These are phyloP conservation scores for Leishmania lainsoni DNA, from an alignment of 208 protist species.

Conservation along the genomic window DNA sequence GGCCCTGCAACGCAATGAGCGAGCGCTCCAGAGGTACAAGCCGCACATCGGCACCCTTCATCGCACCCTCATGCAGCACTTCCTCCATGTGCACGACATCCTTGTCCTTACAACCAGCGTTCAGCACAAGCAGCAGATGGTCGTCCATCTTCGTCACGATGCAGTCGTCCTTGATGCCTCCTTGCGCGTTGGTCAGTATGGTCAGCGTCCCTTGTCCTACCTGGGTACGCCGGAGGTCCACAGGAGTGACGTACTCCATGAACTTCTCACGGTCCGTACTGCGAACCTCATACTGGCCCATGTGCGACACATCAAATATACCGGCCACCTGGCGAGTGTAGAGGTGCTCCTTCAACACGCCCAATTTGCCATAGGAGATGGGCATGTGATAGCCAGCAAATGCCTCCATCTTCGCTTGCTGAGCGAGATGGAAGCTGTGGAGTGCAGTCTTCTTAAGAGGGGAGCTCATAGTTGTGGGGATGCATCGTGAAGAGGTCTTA, in stretches of 20 bases:
- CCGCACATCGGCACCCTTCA: slow-evolving; percentile 77
- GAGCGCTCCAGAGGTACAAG: slow-evolving; percentile 78
- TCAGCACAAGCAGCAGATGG: slow-evolving; percentile 95
- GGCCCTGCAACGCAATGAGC: slow-evolving; percentile 95
- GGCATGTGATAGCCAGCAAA: slow-evolving; percentile 98
- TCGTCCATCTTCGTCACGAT: slow-evolving; percentile 93
- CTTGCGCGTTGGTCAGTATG: slow-evolving; percentile 93
- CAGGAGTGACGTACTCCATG: slow-evolving; percentile 91
- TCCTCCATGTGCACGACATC: slow-evolving; percentile 89
- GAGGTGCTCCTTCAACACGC: slow-evolving; percentile 90
- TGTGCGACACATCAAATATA: slow-evolving; percentile 98
- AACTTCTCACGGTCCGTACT: slow-evolving; percentile 93
- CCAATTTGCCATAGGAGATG: slow-evolving; percentile 89
- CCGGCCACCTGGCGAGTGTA: slow-evolving; percentile 85
- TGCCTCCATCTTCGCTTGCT: slow-evolving; percentile 94
- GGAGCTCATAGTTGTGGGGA: slow-evolving; percentile 34
- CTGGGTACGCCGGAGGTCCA: slow-evolving; percentile 69
- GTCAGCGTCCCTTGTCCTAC: slow-evolving; percentile 67
- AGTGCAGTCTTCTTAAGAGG: slow-evolving; percentile 74
- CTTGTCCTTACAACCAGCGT: slow-evolving; percentile 96
- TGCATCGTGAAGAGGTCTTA: background rate
- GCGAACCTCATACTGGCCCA: slow-evolving; percentile 93
- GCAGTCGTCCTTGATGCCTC: slow-evolving; percentile 96
- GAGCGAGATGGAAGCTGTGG: slow-evolving; percentile 76
- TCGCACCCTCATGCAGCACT: slow-evolving; percentile 27